A percentile compares a stretch with the other conserved stretches of the same genome.
phyloP scores from a whole-genome alignment of 495 filamentous ascomycete species.

The Lineolata rhizophorae region DNA sequence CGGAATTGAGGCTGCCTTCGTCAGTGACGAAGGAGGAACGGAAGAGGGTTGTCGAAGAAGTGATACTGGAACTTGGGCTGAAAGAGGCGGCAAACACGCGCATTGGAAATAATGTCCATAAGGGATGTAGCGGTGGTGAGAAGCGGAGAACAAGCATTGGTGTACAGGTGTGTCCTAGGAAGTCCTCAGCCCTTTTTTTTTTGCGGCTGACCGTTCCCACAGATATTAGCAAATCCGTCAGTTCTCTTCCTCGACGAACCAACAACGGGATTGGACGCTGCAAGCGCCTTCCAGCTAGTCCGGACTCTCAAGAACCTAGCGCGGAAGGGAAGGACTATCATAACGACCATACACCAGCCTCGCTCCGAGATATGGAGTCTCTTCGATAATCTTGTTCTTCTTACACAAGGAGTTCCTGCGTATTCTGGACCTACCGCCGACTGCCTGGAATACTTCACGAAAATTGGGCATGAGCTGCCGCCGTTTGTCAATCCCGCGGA shows the following conservation, averaged over 20 bases:
- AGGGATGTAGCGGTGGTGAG: constrained; percentile 56
- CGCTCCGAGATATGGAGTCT: constrained; percentile 56
- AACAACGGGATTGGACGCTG: constrained; percentile 53
- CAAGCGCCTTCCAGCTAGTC: constrained; percentile 51
- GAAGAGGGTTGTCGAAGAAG: too few species aligned
- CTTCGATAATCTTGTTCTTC: constrained; percentile 42
- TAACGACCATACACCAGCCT: constrained; percentile 53
- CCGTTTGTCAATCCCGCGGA: constrained; percentile 55
- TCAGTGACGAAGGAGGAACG: too few species aligned
- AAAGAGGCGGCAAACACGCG: too few species aligned
- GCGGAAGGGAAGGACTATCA: constrained; percentile 41
- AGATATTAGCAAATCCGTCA: constrained; percentile 41
- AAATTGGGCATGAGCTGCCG: constrained; percentile 32
- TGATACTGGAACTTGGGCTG: too few species aligned
- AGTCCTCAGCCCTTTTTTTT: not conserved
- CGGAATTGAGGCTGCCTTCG: too few species aligned
- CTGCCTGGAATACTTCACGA: constrained; percentile 35
- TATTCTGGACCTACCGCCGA: constrained; percentile 33
- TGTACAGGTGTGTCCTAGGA: constrained; percentile 31
- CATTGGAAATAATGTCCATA: constrained; percentile 43
- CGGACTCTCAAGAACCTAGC: constrained; percentile 43
- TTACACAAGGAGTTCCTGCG: constrained; percentile 39
- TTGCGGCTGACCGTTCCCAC: not conserved
- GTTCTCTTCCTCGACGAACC: constrained; percentile 57
- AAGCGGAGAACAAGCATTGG: constrained; percentile 53